These are phyloP conservation scores for Eimeria necatrix DNA, from an alignment of 169 alveolate genomes.

Conservation along the genomic window DNA sequence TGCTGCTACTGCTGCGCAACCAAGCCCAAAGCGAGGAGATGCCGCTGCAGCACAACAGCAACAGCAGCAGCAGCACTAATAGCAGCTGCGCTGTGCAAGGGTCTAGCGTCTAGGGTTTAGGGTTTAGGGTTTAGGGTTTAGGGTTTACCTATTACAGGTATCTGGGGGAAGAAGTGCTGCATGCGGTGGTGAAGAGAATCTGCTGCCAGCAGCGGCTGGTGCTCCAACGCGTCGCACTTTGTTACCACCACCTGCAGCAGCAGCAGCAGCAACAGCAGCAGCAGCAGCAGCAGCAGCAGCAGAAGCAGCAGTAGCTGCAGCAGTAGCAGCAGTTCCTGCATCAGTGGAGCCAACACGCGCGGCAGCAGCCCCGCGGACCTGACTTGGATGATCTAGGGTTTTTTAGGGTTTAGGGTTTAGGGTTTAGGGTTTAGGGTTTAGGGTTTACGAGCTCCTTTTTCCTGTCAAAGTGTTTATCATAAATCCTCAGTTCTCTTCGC, in stretches of 20 bases:
- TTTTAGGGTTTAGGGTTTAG: background rate
- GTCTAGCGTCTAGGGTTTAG: background rate
- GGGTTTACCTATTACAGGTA: constrained; percentile 27
- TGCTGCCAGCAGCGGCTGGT: constrained; percentile 48
- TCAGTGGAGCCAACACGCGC: background rate
- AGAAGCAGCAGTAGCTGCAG: background rate
- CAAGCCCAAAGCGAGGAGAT: constrained; percentile 3
- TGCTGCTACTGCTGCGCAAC: constrained; percentile 36
- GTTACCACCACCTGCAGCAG: constrained; percentile 37
- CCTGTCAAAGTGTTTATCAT: background rate
- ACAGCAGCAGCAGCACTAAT: background rate
- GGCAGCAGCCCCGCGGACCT: background rate
- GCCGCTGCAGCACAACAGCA: constrained; percentile 16
- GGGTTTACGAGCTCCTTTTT: constrained; percentile 1
- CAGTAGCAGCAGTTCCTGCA: background rate
- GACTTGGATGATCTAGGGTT: background rate
- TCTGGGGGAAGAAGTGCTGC: constrained; percentile 37
- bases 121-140: constrained; percentile 41
- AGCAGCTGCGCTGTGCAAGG: background rate
- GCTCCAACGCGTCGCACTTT: constrained; percentile 32
- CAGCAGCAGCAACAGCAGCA: constrained; percentile 36
- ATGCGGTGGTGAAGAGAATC: constrained; percentile 44
- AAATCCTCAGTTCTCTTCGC: background rate
- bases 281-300: background rate
- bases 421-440: constrained; percentile 32